A percentile compares a stretch with the other conserved stretches of the same genome.
phyloP scores from a whole-genome alignment of 257 asterid species.

The Lycium ferocissimum region DNA sequence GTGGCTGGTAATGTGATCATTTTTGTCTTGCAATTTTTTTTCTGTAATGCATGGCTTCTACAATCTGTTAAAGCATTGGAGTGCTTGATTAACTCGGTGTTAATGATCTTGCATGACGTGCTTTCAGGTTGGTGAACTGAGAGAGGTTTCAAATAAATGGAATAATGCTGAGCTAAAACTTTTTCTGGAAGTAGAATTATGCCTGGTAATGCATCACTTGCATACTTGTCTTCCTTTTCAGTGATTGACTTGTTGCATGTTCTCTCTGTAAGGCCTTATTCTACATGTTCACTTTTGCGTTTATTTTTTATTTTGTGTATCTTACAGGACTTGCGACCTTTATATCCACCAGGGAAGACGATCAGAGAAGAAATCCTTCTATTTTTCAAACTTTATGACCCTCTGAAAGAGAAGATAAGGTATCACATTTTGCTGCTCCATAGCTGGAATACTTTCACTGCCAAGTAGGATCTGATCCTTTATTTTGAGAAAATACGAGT shows the following conservation, averaged over 20 bases:
- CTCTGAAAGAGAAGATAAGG: no score
- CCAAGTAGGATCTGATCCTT: neutral
- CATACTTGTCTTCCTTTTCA: conserved; percentile 29
- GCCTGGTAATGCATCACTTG: no score
- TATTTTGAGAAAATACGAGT: neutral
- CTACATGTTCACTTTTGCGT: neutral
- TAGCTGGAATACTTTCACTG: neutral
- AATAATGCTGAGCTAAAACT: no score
- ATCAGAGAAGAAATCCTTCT: neutral
- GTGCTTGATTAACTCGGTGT: neutral
- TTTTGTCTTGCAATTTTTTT: neutral
- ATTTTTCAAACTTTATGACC: no score
- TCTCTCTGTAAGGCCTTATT: conserved; percentile 18
- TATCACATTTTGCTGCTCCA: no score
- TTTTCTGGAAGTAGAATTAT: no score
- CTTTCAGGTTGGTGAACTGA: conserved; percentile 71
- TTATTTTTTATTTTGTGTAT: conserved; percentile 5
- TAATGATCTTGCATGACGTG: conserved; percentile 33
- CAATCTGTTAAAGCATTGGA: neutral
- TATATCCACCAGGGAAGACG: conserved; percentile 58
- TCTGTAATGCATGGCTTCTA: neutral
- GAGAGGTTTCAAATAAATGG: conserved; percentile 45
- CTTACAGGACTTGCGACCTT: conserved; percentile 62
- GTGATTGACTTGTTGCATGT: conserved; percentile 22
- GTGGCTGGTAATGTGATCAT: neutral